A percentile compares a stretch with the other conserved stretches of the same genome.
Evolutionary conservation across 2,329 filamentous ascomycete genomes (phyloP).

Genomic region (Aspergillus brunneoviolaceus): DNA sequence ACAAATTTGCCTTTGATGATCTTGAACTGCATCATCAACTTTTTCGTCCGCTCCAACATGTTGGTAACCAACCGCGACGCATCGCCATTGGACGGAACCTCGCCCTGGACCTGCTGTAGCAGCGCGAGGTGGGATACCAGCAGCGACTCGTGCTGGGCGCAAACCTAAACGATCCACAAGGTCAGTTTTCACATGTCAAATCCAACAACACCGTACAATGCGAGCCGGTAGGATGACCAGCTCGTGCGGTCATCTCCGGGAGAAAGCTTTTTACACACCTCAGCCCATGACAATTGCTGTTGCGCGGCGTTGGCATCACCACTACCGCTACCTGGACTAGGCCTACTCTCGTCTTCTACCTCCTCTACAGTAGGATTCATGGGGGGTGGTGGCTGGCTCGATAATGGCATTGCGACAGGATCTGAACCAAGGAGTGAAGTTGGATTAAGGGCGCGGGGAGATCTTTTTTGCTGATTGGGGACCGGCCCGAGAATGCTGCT

Average conservation of each 20-base stretch:
- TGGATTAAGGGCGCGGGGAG: slow-evolving; percentile 10
- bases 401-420: slow-evolving; percentile 9
- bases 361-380: slow-evolving; percentile 24
- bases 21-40: slow-evolving; percentile 39
- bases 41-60: slow-evolving; percentile 41
- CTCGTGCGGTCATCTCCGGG: not conserved
- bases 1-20: slow-evolving; percentile 38
- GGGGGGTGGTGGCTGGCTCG: not conserved
- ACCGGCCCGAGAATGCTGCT: not conserved
- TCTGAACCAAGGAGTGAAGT: slow-evolving; percentile 13
- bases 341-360: slow-evolving; percentile 3
- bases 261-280: slow-evolving; percentile 18
- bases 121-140: slow-evolving; percentile 42
- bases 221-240: too few relatives aligned
- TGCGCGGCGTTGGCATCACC: not conserved
- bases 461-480: not conserved
- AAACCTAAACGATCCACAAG: slow-evolving; percentile 30
- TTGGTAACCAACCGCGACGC: slow-evolving; percentile 32
- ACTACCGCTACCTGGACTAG: not conserved
- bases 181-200: not conserved
- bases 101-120: slow-evolving; percentile 35
- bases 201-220: not conserved
- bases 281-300: slow-evolving; percentile 18
- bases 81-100: slow-evolving; percentile 29
- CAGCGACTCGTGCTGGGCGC: slow-evolving; percentile 41